Conservation (phyloP, 1,284 basidiomycete genomes). For the Moniliophthora roreri region DNA sequence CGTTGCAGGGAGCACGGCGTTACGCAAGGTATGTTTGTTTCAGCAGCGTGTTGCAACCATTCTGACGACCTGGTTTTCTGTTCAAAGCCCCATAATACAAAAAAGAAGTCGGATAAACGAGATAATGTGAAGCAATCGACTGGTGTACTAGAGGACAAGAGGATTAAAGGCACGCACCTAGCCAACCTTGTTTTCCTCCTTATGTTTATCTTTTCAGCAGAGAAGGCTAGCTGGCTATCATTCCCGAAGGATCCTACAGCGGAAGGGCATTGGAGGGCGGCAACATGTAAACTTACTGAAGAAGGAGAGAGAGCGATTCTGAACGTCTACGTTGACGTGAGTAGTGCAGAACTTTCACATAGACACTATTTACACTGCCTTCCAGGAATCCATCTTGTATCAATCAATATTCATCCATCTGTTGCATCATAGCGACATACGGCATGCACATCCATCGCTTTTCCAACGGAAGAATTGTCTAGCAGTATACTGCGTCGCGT, state of each 20-base stretch:
- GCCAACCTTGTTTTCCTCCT: constrained; percentile 5
- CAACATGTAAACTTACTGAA: constrained; percentile 67
- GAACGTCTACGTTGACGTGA: constrained; percentile 72
- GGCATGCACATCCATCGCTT: constrained; percentile 65
- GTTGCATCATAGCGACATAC: constrained; percentile 73
- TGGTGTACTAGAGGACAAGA: constrained; percentile 40
- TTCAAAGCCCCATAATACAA: constrained; percentile 30
- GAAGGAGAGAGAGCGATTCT: constrained; percentile 65
- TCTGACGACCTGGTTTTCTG: background rate
- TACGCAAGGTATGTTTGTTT: constrained; percentile 54
- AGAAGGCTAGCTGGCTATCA: constrained; percentile 72
- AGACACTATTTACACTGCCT: constrained; percentile 10
- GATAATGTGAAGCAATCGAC: constrained; percentile 40
- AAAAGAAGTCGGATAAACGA: constrained; percentile 57
- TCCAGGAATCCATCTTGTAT: constrained; percentile 67
- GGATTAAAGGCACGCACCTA: constrained; percentile 54
- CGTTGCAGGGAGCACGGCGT: constrained; percentile 47
- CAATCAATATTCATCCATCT: constrained; percentile 72
- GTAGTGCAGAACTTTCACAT: constrained; percentile 22
- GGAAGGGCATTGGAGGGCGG: constrained; percentile 66
- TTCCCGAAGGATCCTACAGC: constrained; percentile 50
- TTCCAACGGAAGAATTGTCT: constrained; percentile 73
- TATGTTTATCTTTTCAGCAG: constrained; percentile 32
- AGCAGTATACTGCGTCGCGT: constrained; percentile 65
- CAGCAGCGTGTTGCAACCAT: constrained; percentile 1